Base-by-base conservation (phyloP, 2,329 filamentous ascomycete genomes). In the Bipolaris oryzae region DNA sequence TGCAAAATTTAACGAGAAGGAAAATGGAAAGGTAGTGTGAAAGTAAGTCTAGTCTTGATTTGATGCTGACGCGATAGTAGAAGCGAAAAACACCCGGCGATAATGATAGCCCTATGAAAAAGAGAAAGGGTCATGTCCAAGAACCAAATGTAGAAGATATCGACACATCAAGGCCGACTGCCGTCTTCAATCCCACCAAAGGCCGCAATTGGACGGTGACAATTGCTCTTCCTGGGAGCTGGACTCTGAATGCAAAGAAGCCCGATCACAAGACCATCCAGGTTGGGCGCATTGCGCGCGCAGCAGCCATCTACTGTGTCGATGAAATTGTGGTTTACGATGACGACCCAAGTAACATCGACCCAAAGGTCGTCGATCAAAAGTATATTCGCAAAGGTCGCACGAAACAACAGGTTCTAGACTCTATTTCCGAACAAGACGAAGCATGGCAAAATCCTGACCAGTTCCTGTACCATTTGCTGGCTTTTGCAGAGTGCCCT, bases 271-370 rank as follows among this genome's bases (percentile, higher is more conserved):
- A 91, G 72, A 91, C 89, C 34, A 82, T 84, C 45, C 81, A 90
- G 45, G 89, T 88, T 1, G 90, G 89, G 7, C 87, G 89, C 62
- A 87, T 96, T 50, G 91, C 91, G 5, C 89, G 92, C 50, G 90
- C 91, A 33, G 84, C 92, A 49, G 89, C 90, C 59, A 88, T 96
- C 61, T 96, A 95, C 77, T 89, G 86, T 69, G 84, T 96, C 64
- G 92, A 96, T 72, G 92, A 96, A 77, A 83, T 96, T 28, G 82
- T 96, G 48, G 80, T 96, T 52, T 96, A 90, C 74, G 87, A 94
- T 70, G 92, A 96, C 76, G 83, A 82, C n/a, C 78, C 82, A 41
- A 61, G 34, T 62, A 74, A 55, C 15, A 59, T 73, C 13, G 58
- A 66, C 3, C 60, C 62, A 47, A 61, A 63, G 18, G 63, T 70